These are phyloP conservation scores for Exidia glandulosa DNA, from an alignment of 768 basidiomycete species.

Conservation along the genomic window DNA sequence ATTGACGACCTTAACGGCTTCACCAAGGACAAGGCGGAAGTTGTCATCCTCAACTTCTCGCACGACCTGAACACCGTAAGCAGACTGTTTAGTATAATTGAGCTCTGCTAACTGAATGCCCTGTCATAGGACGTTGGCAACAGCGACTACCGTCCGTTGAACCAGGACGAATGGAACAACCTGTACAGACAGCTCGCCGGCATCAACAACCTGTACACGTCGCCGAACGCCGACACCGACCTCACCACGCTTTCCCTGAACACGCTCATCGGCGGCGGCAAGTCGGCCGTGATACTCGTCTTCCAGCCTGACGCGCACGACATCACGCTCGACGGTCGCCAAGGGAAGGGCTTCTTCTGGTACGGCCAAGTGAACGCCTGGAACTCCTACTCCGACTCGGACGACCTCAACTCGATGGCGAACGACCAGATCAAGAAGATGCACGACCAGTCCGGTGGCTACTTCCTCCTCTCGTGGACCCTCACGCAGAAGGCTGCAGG, in stretches of 20 bases:
- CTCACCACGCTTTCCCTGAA: background rate
- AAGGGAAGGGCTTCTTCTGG: background rate
- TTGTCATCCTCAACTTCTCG: constrained; percentile 4
- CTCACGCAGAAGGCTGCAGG: background rate
- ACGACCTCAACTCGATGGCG: background rate
- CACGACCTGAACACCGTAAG: constrained; percentile 1
- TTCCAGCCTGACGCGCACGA: background rate
- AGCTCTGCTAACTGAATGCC: background rate
- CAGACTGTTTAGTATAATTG: background rate
- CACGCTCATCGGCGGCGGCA: background rate
- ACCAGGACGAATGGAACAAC: constrained; percentile 4
- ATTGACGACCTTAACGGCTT: constrained; percentile 4
- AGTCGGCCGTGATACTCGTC: background rate
- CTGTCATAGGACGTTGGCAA: background rate
- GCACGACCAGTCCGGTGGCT: background rate
- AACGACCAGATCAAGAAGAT: constrained; percentile 3
- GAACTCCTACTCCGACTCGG: background rate
- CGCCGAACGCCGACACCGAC: background rate
- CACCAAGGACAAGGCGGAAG: background rate
- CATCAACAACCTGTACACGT: background rate
- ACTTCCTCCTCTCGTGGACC: background rate
- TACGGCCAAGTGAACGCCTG: background rate
- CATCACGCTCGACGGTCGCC: background rate
- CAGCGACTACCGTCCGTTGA: constrained; percentile 1
- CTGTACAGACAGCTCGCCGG: background rate